Conservation (phyloP, 257 asterid species). For the Solanum lignicaule region DNA sequence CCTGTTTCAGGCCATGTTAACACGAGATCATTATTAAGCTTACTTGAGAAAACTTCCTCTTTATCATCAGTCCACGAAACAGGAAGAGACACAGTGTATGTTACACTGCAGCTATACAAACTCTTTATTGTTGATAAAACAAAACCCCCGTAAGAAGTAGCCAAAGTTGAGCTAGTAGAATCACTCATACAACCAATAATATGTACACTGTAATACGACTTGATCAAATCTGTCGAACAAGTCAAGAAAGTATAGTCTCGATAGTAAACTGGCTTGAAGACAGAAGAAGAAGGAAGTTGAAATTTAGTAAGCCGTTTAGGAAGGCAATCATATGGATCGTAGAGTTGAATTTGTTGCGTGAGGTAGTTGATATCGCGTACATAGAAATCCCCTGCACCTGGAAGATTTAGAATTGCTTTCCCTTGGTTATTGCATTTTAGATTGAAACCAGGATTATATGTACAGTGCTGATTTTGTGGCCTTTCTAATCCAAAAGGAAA, state of each 20-base stretch:
- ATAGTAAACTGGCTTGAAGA: neutral
- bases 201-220: neutral
- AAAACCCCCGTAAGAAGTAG: constrained; percentile 23
- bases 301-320: constrained; percentile 7
- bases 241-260: constrained; percentile 11
- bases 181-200: constrained; percentile 10
- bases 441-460: neutral
- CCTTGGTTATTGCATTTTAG: neutral
- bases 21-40: constrained; percentile 16
- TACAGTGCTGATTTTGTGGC: neutral
- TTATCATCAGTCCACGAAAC: constrained; percentile 18
- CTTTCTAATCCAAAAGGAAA: constrained; percentile 6
- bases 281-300: neutral
- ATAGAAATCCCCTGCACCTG: constrained; percentile 2
- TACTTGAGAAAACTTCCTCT: constrained; percentile 7
- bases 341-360: constrained; percentile 1
- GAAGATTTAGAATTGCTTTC: neutral
- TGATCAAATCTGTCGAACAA: neutral
- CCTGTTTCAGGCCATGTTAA: constrained; percentile 40
- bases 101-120: constrained; percentile 14
- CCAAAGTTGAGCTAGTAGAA: constrained; percentile 17
- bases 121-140: constrained; percentile 13
- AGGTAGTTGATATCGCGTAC: constrained; percentile 3
- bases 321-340: constrained; percentile 22
- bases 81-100: constrained; percentile 27